These are phyloP conservation scores for Echeveria elegans DNA, from an alignment of 164 flowering plant genomes.

Conservation along the genomic window DNA sequence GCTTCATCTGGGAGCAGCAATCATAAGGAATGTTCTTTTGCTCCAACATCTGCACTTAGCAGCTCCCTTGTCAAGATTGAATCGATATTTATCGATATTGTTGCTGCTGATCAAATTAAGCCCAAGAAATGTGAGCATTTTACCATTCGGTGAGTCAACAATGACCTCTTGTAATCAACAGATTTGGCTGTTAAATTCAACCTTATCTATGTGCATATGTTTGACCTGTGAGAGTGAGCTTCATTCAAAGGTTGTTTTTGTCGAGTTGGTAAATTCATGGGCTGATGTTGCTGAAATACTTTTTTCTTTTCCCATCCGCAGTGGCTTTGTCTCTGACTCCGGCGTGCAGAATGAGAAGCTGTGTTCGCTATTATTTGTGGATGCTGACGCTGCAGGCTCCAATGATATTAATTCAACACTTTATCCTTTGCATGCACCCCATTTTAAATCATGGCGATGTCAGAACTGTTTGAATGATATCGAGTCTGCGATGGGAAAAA, in stretches of 20 bases:
- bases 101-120: not conserved
- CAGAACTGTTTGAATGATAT: conserved; percentile 4
- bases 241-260: not conserved
- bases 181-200: not conserved
- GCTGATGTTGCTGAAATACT: not conserved
- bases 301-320: not conserved
- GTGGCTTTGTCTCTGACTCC: conserved; percentile 1
- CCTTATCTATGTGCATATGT: not conserved
- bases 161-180: not conserved
- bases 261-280: not conserved
- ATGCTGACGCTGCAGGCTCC: not conserved
- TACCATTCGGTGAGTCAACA: conserved; percentile 9
- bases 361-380: not conserved
- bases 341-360: not conserved
- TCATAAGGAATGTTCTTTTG: not conserved
- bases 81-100: conserved; percentile 3
- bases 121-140: conserved; percentile 9
- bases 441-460: conserved; percentile 7
- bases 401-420: not conserved
- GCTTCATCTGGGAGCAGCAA: not conserved
- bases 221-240: not conserved
- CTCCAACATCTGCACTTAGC: not conserved
- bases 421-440: not conserved
- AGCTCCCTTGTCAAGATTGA: conserved; percentile 4
- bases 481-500: not conserved